A percentile compares a stretch with the other conserved stretches of the same genome.
phyloP scores from a whole-genome alignment of 768 basidiomycete species.

The Leccinum boreale region DNA sequence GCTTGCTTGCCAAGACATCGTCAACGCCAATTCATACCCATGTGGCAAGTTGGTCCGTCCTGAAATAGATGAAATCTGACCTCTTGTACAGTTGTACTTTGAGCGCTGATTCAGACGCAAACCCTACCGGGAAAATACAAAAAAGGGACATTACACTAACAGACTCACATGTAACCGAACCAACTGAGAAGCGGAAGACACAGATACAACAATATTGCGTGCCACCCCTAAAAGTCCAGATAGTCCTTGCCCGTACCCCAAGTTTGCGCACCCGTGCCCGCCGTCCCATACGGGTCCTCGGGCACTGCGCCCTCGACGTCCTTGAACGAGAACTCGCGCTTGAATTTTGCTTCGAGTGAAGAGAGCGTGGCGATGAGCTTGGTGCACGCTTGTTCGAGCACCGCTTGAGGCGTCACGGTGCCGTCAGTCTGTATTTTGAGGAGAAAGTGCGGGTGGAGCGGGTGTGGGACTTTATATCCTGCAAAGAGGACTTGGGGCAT shows the following conservation, averaged over 20 bases:
- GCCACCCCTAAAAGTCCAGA: conserved; percentile 45
- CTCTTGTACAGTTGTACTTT: no score
- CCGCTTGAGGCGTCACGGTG: conserved; percentile 71
- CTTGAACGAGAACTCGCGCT: conserved; percentile 78
- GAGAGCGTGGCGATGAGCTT: conserved; percentile 73
- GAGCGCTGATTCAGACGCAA: background rate
- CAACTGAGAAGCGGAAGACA: background rate
- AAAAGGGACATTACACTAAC: background rate
- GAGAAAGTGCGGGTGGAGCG: conserved; percentile 89
- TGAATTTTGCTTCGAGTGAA: conserved; percentile 72
- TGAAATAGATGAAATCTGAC: background rate
- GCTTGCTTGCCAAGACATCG: no score
- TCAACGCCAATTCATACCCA: no score
- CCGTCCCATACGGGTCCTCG: conserved; percentile 52
- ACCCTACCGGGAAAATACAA: no score
- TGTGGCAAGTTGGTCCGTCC: no score
- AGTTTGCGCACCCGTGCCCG: conserved; percentile 36
- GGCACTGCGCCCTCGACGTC: conserved; percentile 52
- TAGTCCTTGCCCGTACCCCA: conserved; percentile 53
- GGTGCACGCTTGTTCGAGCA: conserved; percentile 80
- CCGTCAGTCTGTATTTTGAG: conserved; percentile 97
- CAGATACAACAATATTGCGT: background rate
- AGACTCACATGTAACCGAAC: background rate
- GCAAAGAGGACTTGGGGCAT: conserved; percentile 91
- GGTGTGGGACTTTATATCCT: conserved; percentile 97